Conservation (phyloP, 2,329 filamentous ascomycete species). For the Arthrinium puccinioides region DNA sequence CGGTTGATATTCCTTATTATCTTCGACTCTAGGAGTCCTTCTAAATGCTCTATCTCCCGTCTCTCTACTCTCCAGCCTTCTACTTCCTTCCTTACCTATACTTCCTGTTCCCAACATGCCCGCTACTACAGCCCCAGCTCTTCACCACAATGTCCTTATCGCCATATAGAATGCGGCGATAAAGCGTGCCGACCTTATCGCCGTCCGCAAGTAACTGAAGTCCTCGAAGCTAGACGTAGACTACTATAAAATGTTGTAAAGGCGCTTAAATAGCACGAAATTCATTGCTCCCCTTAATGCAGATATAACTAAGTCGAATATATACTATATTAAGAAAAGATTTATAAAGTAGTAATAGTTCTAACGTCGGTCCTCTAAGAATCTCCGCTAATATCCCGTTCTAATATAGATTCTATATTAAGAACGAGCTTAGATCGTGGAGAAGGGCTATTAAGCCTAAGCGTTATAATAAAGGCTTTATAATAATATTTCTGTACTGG, state of each 20-base stretch:
- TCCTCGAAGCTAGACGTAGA: background rate
- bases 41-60: too few species aligned
- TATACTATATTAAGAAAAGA: background rate
- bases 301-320: background rate
- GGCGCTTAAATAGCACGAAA: background rate
- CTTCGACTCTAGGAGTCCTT: too few species aligned
- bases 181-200: background rate
- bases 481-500: background rate
- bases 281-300: background rate
- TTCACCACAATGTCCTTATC: background rate
- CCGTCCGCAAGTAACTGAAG: background rate
- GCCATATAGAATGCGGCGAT: background rate
- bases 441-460: background rate
- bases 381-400: background rate
- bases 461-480: background rate
- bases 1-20: too few species aligned
- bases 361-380: background rate
- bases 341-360: background rate
- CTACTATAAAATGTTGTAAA: background rate
- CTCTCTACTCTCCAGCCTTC: too few species aligned
- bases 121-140: background rate
- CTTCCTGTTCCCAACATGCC: background rate
- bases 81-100: too few species aligned
- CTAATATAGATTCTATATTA: background rate
- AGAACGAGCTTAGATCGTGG: background rate